These are phyloP conservation scores for Scortechinia acanthostroma DNA, from an alignment of 2,329 filamentous ascomycete genomes.

Conservation along the genomic window DNA sequence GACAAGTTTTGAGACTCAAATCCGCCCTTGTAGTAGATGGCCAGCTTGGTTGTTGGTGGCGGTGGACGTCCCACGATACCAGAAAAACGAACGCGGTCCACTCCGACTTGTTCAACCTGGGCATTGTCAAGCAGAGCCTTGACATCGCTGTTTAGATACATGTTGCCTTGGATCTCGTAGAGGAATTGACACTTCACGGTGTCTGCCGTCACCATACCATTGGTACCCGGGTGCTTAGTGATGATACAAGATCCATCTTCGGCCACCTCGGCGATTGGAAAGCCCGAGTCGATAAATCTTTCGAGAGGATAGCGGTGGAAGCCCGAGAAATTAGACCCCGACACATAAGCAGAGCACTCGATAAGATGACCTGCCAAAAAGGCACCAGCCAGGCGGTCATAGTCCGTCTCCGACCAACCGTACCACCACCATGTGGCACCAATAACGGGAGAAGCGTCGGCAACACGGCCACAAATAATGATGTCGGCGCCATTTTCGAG, in stretches of 20 bases:
- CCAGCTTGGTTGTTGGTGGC: slow-evolving; percentile 40
- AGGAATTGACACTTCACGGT: slow-evolving; percentile 36
- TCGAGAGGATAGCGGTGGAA: slow-evolving; percentile 30
- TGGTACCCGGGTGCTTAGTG: slow-evolving; percentile 34
- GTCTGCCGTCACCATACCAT: slow-evolving; percentile 27
- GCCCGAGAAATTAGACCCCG: slow-evolving; percentile 41
- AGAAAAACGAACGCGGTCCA: slow-evolving; percentile 23
- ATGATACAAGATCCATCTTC: slow-evolving; percentile 33
- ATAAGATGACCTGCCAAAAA: slow-evolving; percentile 13
- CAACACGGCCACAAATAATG: slow-evolving; percentile 11
- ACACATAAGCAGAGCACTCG: slow-evolving; percentile 29
- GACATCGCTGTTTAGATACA: slow-evolving; percentile 39
- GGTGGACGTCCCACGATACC: slow-evolving; percentile 31
- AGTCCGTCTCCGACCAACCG: slow-evolving; percentile 7
- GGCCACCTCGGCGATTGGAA: slow-evolving; percentile 39
- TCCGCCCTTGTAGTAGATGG: slow-evolving; percentile 38
- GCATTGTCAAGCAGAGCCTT: slow-evolving; percentile 28
- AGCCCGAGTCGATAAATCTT: slow-evolving; percentile 25
- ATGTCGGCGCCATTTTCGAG: slow-evolving; percentile 10
- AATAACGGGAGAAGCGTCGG: slow-evolving; percentile 11
- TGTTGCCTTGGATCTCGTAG: slow-evolving; percentile 31
- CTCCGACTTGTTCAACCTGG: slow-evolving; percentile 20
- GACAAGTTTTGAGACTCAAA: slow-evolving; percentile 33
- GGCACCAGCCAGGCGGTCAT: slow-evolving; percentile 9
- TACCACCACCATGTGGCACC: slow-evolving; percentile 11